A percentile compares a stretch with the other conserved stretches of the same genome.
phyloP scores from a whole-genome alignment of 257 asterid species.

The Solanum pinnatisectum region DNA sequence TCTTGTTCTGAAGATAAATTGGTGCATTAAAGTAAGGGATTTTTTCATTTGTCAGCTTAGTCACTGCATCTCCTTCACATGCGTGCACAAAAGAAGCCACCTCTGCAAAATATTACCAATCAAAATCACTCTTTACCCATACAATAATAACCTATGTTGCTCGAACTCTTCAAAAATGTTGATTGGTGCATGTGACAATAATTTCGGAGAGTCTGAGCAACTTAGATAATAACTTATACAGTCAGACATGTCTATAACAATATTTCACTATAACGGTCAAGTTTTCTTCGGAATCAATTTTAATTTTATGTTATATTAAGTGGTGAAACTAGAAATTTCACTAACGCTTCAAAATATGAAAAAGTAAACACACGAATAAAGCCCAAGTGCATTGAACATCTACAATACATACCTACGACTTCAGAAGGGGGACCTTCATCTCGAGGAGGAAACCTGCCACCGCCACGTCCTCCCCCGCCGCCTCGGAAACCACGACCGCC shows the following conservation, averaged over 20 bases:
- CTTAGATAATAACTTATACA: not conserved
- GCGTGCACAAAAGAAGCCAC: slow-evolving; percentile 73
- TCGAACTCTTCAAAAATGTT: not conserved
- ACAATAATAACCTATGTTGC: not conserved
- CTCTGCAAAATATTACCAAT: slow-evolving; percentile 35
- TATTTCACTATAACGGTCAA: not conserved
- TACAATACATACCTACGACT: slow-evolving; percentile 42
- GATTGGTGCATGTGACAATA: fast-evolving
- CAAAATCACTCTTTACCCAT: not conserved
- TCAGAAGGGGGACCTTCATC: slow-evolving; percentile 72
- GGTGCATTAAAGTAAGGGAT: slow-evolving; percentile 95
- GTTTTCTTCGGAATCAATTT: not conserved
- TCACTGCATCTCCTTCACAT: slow-evolving; percentile 93
- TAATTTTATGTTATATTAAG: not conserved
- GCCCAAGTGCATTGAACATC: not conserved
- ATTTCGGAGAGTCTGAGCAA: not conserved
- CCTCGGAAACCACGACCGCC: slow-evolving; percentile 35
- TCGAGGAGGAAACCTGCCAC: slow-evolving; percentile 42
- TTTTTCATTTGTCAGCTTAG: slow-evolving; percentile 76
- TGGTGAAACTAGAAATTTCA: not conserved
- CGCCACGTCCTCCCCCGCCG: slow-evolving; percentile 33
- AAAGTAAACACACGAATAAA: not conserved
- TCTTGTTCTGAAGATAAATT: slow-evolving; percentile 80
- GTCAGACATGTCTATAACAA: not conserved
- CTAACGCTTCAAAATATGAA: not conserved